These are phyloP conservation scores for Brassica hybrid DNA, from an alignment of 441 rosid genomes.

Conservation along the genomic window DNA sequence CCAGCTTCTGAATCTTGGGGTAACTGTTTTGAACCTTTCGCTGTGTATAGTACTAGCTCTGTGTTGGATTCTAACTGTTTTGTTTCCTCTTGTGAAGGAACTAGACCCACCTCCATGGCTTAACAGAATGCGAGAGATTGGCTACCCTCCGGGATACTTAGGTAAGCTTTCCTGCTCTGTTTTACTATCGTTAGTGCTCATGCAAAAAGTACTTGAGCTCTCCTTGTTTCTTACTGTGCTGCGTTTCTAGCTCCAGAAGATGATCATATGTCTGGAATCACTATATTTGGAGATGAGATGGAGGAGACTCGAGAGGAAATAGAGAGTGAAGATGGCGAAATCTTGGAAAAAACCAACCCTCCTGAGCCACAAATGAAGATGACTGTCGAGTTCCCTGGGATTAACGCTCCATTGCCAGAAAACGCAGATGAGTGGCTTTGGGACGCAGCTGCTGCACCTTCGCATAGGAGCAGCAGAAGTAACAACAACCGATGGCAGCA, in stretches of 20 bases:
- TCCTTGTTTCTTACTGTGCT: background rate
- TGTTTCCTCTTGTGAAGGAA: conserved; percentile 55
- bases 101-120: conserved; percentile 99
- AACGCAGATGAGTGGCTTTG: conserved; percentile 81
- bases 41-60: background rate
- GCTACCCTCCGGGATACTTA: conserved; percentile 96
- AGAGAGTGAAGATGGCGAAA: conserved; percentile 85
- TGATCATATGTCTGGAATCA: conserved; percentile 76
- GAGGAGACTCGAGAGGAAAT: conserved; percentile 47
- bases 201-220: background rate
- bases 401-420: conserved; percentile 85
- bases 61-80: conserved; percentile 11
- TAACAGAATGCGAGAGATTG: conserved; percentile 91
- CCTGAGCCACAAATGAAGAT: conserved; percentile 57
- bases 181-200: background rate
- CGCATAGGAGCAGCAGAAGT: conserved; percentile 44
- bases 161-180: no score
- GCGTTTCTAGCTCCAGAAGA: conserved; percentile 58
- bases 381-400: conserved; percentile 82
- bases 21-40: conserved; percentile 41
- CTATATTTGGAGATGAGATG: conserved; percentile 63
- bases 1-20: conserved; percentile 84
- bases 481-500: conserved; percentile 46
- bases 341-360: conserved; percentile 48
- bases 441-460: conserved; percentile 54